These are phyloP conservation scores for Quercus rubra DNA, from an alignment of 306 rosid genomes.

Conservation along the genomic window DNA sequence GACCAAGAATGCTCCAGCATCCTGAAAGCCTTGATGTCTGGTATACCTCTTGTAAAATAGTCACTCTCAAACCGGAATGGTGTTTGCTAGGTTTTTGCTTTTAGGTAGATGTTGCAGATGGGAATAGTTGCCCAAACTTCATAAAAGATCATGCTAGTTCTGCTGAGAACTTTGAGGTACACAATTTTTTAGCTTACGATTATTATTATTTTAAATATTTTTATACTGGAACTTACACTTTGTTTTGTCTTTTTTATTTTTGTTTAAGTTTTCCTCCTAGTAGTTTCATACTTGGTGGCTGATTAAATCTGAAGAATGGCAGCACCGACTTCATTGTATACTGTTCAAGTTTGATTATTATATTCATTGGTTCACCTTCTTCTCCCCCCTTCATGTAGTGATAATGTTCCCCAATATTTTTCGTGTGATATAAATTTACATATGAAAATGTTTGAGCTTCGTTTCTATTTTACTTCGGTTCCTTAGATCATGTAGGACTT, in stretches of 20 bases:
- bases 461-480: not conserved
- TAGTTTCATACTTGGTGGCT: constrained; percentile 2
- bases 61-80: constrained; percentile 16
- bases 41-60: constrained; percentile 27
- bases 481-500: not conserved
- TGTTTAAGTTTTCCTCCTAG: not conserved
- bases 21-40: constrained; percentile 44
- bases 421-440: not conserved
- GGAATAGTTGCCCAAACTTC: constrained; percentile 30
- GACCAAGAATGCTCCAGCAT: constrained; percentile 41
- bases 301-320: not conserved
- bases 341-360: constrained; percentile 6
- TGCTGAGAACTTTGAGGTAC: constrained; percentile 28
- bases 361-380: constrained; percentile 5
- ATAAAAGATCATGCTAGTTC: constrained; percentile 18
- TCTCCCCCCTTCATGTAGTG: constrained; percentile 3
- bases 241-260: not conserved
- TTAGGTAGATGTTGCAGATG: constrained; percentile 12
- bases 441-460: not conserved
- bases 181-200: not conserved
- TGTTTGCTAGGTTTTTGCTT: constrained; percentile 9
- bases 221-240: not conserved
- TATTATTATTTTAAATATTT: not conserved
- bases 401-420: not conserved
- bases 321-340: not conserved